A percentile compares a stretch with the other conserved stretches of the same genome.
phyloP scores from a whole-genome alignment of 495 filamentous ascomycete genomes.

The Penicillium malachiteum region DNA sequence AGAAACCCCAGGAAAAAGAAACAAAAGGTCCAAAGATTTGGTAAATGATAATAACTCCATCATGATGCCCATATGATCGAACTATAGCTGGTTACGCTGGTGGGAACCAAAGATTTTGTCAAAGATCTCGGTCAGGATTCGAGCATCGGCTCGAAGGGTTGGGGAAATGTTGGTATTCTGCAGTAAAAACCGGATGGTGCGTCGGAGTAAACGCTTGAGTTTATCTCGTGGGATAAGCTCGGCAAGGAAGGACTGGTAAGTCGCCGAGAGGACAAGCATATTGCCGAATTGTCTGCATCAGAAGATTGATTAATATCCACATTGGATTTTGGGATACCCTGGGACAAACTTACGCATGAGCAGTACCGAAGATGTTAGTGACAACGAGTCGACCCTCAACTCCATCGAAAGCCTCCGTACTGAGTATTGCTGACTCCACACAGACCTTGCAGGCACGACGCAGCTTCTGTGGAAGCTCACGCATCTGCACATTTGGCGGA shows the following conservation, averaged over 20 bases:
- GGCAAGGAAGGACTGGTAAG: constrained; percentile 59
- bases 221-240: constrained; percentile 48
- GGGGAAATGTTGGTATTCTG: constrained; percentile 62
- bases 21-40: background rate
- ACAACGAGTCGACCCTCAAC: constrained; percentile 68
- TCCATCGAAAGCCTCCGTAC: constrained; percentile 83
- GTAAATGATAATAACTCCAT: constrained; percentile 8
- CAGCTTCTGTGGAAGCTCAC: constrained; percentile 42
- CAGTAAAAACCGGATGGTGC: constrained; percentile 71
- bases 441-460: constrained; percentile 52
- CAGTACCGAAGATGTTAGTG: constrained; percentile 93
- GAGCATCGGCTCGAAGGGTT: constrained; percentile 63
- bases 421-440: constrained; percentile 75
- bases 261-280: constrained; percentile 81
- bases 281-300: constrained; percentile 88
- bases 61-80: background rate
- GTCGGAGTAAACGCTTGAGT: constrained; percentile 50
- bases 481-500: constrained; percentile 15
- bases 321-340: background rate
- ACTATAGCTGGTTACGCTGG: background rate
- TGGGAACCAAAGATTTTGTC: constrained; percentile 45
- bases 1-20: background rate
- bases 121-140: constrained; percentile 63
- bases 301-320: no score
- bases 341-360: constrained; percentile 79